Base-by-base conservation (phyloP, 2,329 filamentous ascomycete species). In the Alternaria arbusti region DNA sequence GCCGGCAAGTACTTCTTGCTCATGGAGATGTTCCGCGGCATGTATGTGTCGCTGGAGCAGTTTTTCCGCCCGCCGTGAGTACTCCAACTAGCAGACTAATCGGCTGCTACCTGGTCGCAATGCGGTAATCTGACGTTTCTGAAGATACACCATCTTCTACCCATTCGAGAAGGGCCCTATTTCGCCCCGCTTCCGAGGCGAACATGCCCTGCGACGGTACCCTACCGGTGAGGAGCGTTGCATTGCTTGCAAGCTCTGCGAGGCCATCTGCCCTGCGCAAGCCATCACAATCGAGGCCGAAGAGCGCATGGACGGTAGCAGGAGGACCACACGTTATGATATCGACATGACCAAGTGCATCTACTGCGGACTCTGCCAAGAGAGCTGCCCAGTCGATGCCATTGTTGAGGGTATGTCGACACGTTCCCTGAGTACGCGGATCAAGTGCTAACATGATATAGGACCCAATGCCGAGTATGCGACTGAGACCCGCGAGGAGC, bases 271-370 rank as follows among this genome's bases (percentile, higher is more conserved):
- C 88, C 96, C 96, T 45, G 96, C 96, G 61, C 93, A 97, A 84
- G 96, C 96, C 78, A 99, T 99, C 82, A 99, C 96, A 57, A 99
- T 99, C 76, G 96, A 99, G 85, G 96, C 96, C 61, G 96, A 99
- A 83, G 96, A 99, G 86, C 94, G 96, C 79, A 93, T 92, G 78
- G 96, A 99, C 77, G 96, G 96, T 68, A 96, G 93, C 78, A 90
- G 96, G 82, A 90, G 96, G 79, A 99, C 96, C 55, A 97, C 95
- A 64, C 90, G 95, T 80, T 99, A 99, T 84, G 96, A 99, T 81
- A 97, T 99, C 79, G 96, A 99, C 84, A 99, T 99, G 96, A 98
- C 96, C 78, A 99, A 99, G 88, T 99, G 96, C 86, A 99, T 99
- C 83, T 99, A 98, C 89, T 98, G 96, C 82, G 96, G 96, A 55